A percentile compares a stretch with the other conserved stretches of the same genome.
Evolutionary conservation across 2,329 filamentous ascomycete species (phyloP).

Genomic region (Clonostachys byssicola): DNA sequence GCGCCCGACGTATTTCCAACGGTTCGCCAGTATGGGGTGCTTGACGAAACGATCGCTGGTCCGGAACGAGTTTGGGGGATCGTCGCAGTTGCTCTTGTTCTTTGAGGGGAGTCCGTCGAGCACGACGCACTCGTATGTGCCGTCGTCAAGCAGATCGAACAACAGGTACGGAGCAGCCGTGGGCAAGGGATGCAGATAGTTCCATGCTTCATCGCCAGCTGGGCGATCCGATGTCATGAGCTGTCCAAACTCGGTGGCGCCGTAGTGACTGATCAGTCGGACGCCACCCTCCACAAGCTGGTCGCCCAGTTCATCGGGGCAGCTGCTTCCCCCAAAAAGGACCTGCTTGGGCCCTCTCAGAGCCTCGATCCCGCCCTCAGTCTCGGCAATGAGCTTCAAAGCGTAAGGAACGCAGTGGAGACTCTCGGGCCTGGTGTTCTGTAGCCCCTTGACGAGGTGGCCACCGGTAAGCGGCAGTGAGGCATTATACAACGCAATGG

Average conservation of each 20-base stretch:
- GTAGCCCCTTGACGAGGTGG: slow-evolving; percentile 38
- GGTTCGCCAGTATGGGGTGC: slow-evolving; percentile 25
- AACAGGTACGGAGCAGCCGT: slow-evolving; percentile 12
- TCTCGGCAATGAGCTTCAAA: slow-evolving; percentile 58
- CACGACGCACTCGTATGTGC: slow-evolving; percentile 25
- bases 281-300: slow-evolving; percentile 45
- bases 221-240: slow-evolving; percentile 56
- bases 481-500: slow-evolving; percentile 49
- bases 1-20: slow-evolving; percentile 30
- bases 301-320: slow-evolving; percentile 56
- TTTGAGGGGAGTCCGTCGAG: slow-evolving; percentile 24
- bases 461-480: slow-evolving; percentile 46
- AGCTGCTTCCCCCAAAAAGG: slow-evolving; percentile 52
- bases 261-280: slow-evolving; percentile 50
- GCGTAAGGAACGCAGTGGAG: slow-evolving; percentile 61
- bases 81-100: slow-evolving; percentile 24
- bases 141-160: slow-evolving; percentile 11
- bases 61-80: slow-evolving; percentile 27
- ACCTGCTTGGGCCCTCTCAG: slow-evolving; percentile 44
- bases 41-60: slow-evolving; percentile 27
- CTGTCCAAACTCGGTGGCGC: slow-evolving; percentile 54
- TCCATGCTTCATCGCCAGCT: slow-evolving; percentile 52
- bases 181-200: slow-evolving; percentile 44
- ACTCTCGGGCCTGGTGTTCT: slow-evolving; percentile 31
- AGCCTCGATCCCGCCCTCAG: slow-evolving; percentile 42